A percentile compares a stretch with the other conserved stretches of the same genome.
Evolutionary conservation across 2,329 filamentous ascomycete genomes (phyloP).

Genomic region (Pestalotiopsis sp.): DNA sequence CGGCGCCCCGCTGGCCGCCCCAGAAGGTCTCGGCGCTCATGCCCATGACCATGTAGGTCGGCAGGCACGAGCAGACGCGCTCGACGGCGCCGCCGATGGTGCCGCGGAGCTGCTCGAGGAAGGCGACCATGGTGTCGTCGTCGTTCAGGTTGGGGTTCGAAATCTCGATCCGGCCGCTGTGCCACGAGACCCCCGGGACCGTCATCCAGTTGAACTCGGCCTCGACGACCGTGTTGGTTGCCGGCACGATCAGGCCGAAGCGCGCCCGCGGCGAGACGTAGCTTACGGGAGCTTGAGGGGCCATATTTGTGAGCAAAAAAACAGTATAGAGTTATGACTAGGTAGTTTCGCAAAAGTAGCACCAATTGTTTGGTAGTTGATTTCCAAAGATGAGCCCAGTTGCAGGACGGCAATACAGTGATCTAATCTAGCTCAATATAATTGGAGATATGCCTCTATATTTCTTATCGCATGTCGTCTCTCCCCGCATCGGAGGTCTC

Average conservation of each 20-base stretch:
- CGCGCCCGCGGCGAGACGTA: constrained; percentile 26
- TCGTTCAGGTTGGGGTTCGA: constrained; percentile 30
- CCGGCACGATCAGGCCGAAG: constrained; percentile 34
- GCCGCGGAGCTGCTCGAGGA: constrained; percentile 29
- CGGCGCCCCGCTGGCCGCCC: constrained; percentile 31
- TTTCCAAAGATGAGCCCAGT: too few relatives aligned
- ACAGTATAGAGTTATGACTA: neutral
- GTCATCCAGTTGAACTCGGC: constrained; percentile 35
- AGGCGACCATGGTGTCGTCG: constrained; percentile 30
- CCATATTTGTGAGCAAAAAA: constrained; percentile 9
- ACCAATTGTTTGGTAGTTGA: too few relatives aligned
- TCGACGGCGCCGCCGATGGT: constrained; percentile 31
- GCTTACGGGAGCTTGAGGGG: constrained; percentile 21
- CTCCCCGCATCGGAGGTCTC: neutral
- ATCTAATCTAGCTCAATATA: neutral
- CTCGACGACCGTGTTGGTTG: constrained; percentile 36
- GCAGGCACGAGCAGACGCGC: constrained; percentile 27
- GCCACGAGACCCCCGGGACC: constrained; percentile 33
- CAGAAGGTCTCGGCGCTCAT: constrained; percentile 36
- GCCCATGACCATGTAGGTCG: constrained; percentile 35
- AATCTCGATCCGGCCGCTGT: constrained; percentile 33
- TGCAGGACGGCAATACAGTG: too few relatives aligned
- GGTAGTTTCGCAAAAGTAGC: neutral
- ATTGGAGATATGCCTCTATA: neutral
- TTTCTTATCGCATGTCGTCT: neutral